These are phyloP conservation scores for Mycena filopes DNA, from an alignment of 768 basidiomycete species.

Conservation along the genomic window DNA sequence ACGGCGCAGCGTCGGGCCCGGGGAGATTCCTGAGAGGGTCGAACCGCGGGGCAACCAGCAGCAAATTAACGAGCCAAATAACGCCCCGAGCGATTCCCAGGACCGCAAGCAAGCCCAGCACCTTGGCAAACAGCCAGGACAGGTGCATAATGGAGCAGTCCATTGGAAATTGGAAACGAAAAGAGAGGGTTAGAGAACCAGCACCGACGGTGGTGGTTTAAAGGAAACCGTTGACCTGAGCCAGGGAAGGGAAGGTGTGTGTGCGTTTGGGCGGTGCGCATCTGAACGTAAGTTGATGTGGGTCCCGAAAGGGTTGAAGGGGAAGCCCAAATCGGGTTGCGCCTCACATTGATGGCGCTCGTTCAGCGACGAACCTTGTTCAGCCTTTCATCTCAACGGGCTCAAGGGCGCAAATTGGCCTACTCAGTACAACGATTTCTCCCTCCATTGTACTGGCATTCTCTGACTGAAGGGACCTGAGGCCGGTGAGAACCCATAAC, in stretches of 20 bases:
- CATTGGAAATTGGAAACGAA: slow-evolving; percentile 4
- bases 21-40: slow-evolving; percentile 62
- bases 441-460: background rate
- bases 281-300: slow-evolving; percentile 18
- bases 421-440: background rate
- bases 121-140: slow-evolving; percentile 37
- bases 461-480: background rate
- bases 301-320: slow-evolving; percentile 1
- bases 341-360: background rate
- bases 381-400: too few relatives aligned
- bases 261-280: background rate
- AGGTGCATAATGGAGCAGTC: slow-evolving; percentile 25
- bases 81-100: slow-evolving; percentile 48
- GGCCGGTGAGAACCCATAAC: background rate
- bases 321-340: background rate
- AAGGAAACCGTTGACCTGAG: slow-evolving; percentile 11
- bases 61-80: slow-evolving; percentile 54
- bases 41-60: slow-evolving; percentile 54
- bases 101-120: slow-evolving; percentile 40
- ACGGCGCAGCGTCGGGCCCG: slow-evolving; percentile 54
- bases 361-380: background rate
- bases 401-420: background rate
- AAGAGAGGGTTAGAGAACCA: background rate
- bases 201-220: slow-evolving; percentile 14
- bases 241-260: too few relatives aligned